Percentiles rank a stretch among this genome's conserved stretches.
phyloP scores from a whole-genome alignment of 345 rosid genomes.

The Arabidopsis arenosa region DNA sequence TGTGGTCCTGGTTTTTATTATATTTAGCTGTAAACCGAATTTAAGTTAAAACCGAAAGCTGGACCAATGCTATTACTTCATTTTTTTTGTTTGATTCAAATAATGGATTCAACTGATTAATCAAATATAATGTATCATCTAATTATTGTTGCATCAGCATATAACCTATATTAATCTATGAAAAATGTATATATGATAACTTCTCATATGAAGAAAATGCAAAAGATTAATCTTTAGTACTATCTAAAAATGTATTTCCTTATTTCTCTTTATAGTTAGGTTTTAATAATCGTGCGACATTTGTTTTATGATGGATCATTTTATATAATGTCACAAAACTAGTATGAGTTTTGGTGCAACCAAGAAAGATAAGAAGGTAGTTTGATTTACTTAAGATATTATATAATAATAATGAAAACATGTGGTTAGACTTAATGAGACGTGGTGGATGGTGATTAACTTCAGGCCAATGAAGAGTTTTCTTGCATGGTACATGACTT shows the following conservation, averaged over 20 bases:
- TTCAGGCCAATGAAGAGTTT: slow-evolving; percentile 40
- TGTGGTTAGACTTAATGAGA: slow-evolving; percentile 41
- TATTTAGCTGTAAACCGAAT: slow-evolving; percentile 36
- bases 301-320: not conserved
- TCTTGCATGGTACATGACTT: slow-evolving; percentile 44
- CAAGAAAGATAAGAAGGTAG: slow-evolving; percentile 31
- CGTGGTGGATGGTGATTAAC: slow-evolving; percentile 43
- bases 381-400: not conserved
- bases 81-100: not conserved
- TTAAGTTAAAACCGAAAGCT: slow-evolving; percentile 33
- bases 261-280: not conserved
- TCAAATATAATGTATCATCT: not conserved
- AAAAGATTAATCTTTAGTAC: not conserved
- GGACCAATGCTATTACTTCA: slow-evolving; percentile 33
- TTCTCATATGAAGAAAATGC: not conserved
- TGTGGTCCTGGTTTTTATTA: slow-evolving; percentile 23
- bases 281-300: not conserved
- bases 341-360: not conserved
- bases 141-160: not conserved
- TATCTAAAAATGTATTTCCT: not conserved
- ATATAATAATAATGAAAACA: slow-evolving; percentile 22
- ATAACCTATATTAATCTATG: not conserved
- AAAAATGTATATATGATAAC: not conserved
- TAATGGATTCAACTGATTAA: slow-evolving; percentile 8
- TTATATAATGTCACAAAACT: slow-evolving; percentile 12